Evolutionary conservation across 345 rosid species (phyloP), one percentile per base, ranked within the genome.

Genomic region (Toxicodendron radicans): DNA sequence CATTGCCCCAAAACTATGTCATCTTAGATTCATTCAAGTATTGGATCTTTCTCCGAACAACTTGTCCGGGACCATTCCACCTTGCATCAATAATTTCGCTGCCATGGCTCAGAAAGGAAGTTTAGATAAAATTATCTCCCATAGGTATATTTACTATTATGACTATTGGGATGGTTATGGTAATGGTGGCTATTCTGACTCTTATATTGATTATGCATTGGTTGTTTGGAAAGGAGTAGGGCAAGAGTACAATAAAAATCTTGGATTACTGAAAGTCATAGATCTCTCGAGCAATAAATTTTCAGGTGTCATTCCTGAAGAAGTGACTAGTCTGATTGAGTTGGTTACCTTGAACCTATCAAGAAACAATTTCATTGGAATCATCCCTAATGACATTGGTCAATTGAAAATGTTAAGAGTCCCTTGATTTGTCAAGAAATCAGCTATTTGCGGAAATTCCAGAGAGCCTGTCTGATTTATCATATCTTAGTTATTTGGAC

Each of bases 271-370:
- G 16, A 73, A 64, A 30, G 18, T 57, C 45, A 51, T 80, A 10
- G 80, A 80, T 53, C 70, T 80, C 18, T 70, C 78, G 4, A 9
- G n/a, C 38, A 80, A 69, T 16, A 64, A 70, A 51, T 53, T 73
- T 4, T 43, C 64, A 7, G 78, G 76, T 21, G 10, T 9, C 12
- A n/a, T 77, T 0, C 80, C 78, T 7, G 70, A 63, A 21, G 78
- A 70, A 52, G 66, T 77, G 12, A 62, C 78, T 30, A 70, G 10
- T 3, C 72, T 80, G 5, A 7, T 5, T 0, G 7, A 46, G 13
- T 49, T 76, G 48, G 78, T 72, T 0, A 64, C 71, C 54, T 58
- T 80, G 52, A 80, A 80, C 78, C 70, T 76, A 12, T 76, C 83
- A 13, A 63, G 5, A 51, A 76, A 76, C 30, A 68, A 73, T 57